These are phyloP conservation scores for Diaporthe citri DNA, from an alignment of 2,329 filamentous ascomycete species.

Conservation along the genomic window DNA sequence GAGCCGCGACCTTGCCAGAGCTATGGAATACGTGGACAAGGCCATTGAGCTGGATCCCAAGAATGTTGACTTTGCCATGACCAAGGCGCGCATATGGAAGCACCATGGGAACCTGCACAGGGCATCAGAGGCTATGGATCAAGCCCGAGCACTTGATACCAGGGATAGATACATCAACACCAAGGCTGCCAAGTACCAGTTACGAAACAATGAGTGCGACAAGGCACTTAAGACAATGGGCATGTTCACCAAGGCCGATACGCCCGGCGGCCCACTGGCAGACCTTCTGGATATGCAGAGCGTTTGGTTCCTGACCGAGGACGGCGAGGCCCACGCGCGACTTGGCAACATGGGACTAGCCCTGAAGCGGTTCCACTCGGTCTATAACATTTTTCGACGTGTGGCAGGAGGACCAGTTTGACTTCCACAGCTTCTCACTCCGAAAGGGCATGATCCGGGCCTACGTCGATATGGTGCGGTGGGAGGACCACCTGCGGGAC, in stretches of 20 bases:
- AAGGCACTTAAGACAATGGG: slow-evolving; percentile 89
- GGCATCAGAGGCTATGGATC: slow-evolving; percentile 89
- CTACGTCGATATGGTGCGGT: slow-evolving; percentile 95
- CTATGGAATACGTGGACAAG: slow-evolving; percentile 84
- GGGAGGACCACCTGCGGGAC: slow-evolving; percentile 92
- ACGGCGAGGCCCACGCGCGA: slow-evolving; percentile 88
- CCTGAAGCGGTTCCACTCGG: slow-evolving; percentile 89
- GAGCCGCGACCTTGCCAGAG: slow-evolving; percentile 86
- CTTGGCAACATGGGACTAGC: slow-evolving; percentile 87
- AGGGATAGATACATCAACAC: slow-evolving; percentile 98
- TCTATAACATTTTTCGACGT: slow-evolving; percentile 95
- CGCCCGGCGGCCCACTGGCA: slow-evolving; percentile 85
- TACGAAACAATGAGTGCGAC: slow-evolving; percentile 92
- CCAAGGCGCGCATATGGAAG: slow-evolving; percentile 94
- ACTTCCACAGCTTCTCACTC: slow-evolving; percentile 98
- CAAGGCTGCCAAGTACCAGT: slow-evolving; percentile 96
- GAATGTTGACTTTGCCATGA: slow-evolving; percentile 93
- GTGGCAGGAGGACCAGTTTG: slow-evolving; percentile 98
- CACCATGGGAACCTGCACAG: slow-evolving; percentile 84
- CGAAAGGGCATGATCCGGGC: slow-evolving; percentile 95
- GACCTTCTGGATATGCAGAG: slow-evolving; percentile 99
- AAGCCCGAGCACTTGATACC: slow-evolving; percentile 85
- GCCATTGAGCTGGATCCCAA: slow-evolving; percentile 83
- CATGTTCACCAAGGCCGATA: slow-evolving; percentile 93
- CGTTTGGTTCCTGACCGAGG: slow-evolving; percentile 96